phyloP scores from a whole-genome alignment of 176 grass and related monocot species.

The Eragrostis nindensis region DNA sequence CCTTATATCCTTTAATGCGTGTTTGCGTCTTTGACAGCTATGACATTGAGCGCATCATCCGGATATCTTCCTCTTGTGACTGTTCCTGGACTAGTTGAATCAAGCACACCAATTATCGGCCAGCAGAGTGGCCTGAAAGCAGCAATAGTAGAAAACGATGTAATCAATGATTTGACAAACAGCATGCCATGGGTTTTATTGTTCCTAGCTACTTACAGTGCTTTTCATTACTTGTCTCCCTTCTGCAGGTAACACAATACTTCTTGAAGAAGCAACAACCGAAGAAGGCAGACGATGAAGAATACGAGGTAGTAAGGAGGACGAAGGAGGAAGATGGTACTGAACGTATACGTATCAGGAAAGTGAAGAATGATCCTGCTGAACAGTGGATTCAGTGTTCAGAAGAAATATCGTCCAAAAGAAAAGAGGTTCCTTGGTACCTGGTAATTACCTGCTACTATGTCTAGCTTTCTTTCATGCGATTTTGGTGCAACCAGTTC shows the following conservation, averaged over 20 bases:
- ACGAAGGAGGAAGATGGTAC: neutral
- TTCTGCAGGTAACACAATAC: conserved; percentile 47
- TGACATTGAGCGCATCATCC: neutral
- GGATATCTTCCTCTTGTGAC: conserved; percentile 47
- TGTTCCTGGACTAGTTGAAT: conserved; percentile 58
- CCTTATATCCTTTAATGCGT: neutral
- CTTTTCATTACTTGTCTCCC: neutral
- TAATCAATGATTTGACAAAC: conserved; percentile 22
- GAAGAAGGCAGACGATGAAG: neutral
- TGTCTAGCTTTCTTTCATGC: too few species aligned
- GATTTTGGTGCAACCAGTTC: too few species aligned
- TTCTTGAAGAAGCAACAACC: conserved; percentile 44
- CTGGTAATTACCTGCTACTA: too few species aligned
- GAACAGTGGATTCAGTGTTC: conserved; percentile 62
- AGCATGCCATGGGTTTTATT: neutral
- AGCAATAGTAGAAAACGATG: conserved; percentile 59
- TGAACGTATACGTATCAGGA: neutral
- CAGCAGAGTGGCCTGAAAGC: conserved; percentile 63
- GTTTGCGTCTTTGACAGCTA: neutral
- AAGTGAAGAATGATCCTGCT: conserved; percentile 27
- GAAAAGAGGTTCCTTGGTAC: too few species aligned
- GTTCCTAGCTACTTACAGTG: neutral
- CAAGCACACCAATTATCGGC: conserved; percentile 50
- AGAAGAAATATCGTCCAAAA: neutral
- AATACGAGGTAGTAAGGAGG: conserved; percentile 8